phyloP scores from a whole-genome alignment of 2,329 filamentous ascomycete species.

The Fusarium concolor region DNA sequence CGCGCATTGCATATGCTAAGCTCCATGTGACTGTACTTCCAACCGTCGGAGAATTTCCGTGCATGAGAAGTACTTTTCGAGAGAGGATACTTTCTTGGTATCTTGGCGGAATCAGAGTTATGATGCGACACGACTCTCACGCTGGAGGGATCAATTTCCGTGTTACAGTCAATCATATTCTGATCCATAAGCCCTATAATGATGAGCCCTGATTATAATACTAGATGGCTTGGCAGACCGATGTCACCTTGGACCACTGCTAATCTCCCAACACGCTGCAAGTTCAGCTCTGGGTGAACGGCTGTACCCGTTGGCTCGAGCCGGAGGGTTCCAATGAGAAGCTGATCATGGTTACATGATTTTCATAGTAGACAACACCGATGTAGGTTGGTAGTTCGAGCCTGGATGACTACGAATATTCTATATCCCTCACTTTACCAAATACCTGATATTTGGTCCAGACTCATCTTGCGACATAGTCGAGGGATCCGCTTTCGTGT shows the following conservation, averaged over 20 bases:
- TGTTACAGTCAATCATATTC: background rate
- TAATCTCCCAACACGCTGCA: too few relatives aligned
- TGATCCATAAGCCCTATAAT: background rate
- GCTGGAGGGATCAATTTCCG: background rate
- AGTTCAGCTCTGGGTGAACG: too few relatives aligned
- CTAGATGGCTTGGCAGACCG: background rate
- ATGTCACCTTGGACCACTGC: too few relatives aligned
- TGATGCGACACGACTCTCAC: background rate
- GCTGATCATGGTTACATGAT: background rate
- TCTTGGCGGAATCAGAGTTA: background rate
- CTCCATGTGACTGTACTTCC: background rate
- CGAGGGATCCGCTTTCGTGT: too few relatives aligned
- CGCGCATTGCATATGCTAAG: background rate
- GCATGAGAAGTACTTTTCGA: background rate
- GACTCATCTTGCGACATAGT: too few relatives aligned
- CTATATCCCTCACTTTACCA: constrained; percentile 13
- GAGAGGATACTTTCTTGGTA: background rate
- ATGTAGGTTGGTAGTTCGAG: background rate
- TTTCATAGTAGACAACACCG: background rate
- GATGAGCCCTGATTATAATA: background rate
- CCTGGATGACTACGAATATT: background rate
- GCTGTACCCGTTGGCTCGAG: background rate
- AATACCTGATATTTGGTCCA: constrained; percentile 42
- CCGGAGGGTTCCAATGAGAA: background rate
- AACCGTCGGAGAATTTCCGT: background rate